Base-by-base conservation (phyloP, 2,329 filamentous ascomycete species). In the Calonectria hawksworthii region DNA sequence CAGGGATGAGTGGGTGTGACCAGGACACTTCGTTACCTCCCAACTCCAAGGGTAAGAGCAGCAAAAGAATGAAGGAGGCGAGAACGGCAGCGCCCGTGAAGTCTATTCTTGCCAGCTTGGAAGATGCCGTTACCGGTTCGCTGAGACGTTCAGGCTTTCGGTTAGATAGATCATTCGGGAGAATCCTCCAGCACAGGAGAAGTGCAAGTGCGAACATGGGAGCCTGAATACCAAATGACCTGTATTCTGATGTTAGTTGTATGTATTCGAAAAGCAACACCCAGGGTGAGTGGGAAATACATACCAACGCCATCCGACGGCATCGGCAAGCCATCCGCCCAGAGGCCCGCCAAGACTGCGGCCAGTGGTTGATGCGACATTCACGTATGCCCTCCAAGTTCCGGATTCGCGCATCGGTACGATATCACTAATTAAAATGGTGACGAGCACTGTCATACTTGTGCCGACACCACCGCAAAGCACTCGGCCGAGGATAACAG, bases 201-300 rank as follows among this genome's bases (percentile, higher is more conserved):
- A 68, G 5, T 28, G 65, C 65, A 28, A 68, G 5, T 8, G n/a
- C 64, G 7, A 67, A 67, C 64, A 67, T 67, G 7, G 64, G 64
- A 8, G 64, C 64, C n/a, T 67, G 64, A 34, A 67, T 52, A 4
- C 64, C 64, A 41, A 67, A 67, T 38, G 64, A 67, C 64, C 64
- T 67, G 28, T 16, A 16, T 9, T 51, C 10, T 6, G 38, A 28
- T 28, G 6, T 52, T 26, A 38, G 47, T 36, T 51, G 34, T 2
- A 4, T 44, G 21, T 6, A n/a, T 44, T 34, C 11, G 10, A 38
- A 4, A 38, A 38, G 13, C 4, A 14, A n/a, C 18, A 21, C 41
- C 16, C 7, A 9, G 13, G 8, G 41, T 6, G 6, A 1, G 44
- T n/a, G n/a, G n/a, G 21, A 18, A 23, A 38, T 6, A 68, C 32